Evolutionary conservation across 306 rosid species (phyloP), one percentile per base, ranked within the genome.

Genomic region (Ceratonia siliqua): DNA sequence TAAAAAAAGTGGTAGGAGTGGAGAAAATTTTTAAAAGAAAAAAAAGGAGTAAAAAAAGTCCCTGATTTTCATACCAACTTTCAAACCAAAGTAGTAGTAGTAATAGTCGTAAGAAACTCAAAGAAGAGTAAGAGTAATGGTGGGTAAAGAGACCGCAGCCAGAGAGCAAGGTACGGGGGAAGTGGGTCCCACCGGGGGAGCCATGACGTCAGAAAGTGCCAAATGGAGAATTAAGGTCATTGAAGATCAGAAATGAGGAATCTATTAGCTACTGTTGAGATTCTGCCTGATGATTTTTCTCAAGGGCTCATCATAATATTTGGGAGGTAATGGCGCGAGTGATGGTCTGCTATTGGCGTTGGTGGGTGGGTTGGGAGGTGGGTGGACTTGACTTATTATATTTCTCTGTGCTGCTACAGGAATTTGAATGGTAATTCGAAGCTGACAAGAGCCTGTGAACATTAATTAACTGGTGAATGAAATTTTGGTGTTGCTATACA

Each of bases 21-120:
- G n/a, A n/a, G n/a, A 30, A 57, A 21, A 42, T 13, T 49, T 24
- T 4, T 27, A 2, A 21, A 49, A 11, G 13, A 38, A 54, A 5
- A 66, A 53, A 9, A 59, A 38, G 39, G 54, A 0, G 24, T 7
- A 57, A 66, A 43, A 54, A 50, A 79, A 69, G 85, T 87, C 91
- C 93, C 89, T 39, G 91, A 84, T 89, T 89, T 92, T 88, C 85
- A 75, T 90, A 90, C 89, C 89, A 68, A 72, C 79, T 66, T 72
- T 76, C 70, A 68, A 66, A 78, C 72, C 75, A 67, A 21, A 78
- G 58, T 70, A 4, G 61, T 0, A 62, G 58, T 63, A 79, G 52
- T 53, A 36, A 15, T 59, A 35, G 63, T 50, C 55, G 80, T 72
- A 72, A 80, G 41, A 45, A 65, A 80, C 74, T 38, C 32, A 42